These are phyloP conservation scores for Craspedostauros australis DNA, from an alignment of 108 stramenopile genomes.

Conservation along the genomic window DNA sequence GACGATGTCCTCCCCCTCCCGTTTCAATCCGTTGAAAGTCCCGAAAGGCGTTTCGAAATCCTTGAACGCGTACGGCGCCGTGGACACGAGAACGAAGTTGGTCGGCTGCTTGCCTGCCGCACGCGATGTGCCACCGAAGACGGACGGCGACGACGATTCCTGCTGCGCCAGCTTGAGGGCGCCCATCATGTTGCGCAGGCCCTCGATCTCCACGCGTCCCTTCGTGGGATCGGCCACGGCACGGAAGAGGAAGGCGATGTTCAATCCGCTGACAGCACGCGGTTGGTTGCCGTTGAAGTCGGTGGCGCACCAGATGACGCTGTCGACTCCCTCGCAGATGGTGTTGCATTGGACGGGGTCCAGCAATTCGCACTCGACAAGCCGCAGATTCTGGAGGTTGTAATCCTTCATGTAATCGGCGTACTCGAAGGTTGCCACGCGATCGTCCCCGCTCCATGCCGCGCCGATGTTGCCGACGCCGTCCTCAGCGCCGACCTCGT, in stretches of 20 bases:
- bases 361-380: conserved; percentile 74
- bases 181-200: conserved; percentile 67
- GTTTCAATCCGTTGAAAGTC: conserved; percentile 66
- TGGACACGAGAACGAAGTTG: conserved; percentile 63
- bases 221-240: conserved; percentile 68
- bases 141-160: conserved; percentile 22
- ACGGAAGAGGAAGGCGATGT: conserved; percentile 75
- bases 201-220: conserved; percentile 82
- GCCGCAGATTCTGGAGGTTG: conserved; percentile 66
- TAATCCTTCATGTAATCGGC: conserved; percentile 61
- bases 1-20: conserved; percentile 53
- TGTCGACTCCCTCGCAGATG: conserved; percentile 64
- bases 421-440: conserved; percentile 59
- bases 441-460: conserved; percentile 62
- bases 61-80: conserved; percentile 49
- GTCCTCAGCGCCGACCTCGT: conserved; percentile 84
- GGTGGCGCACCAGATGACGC: conserved; percentile 75
- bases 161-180: conserved; percentile 22
- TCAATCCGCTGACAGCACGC: conserved; percentile 57
- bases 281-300: conserved; percentile 79
- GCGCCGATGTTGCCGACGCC: conserved; percentile 59
- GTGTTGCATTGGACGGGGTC: conserved; percentile 71
- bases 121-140: not conserved
- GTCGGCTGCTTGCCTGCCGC: conserved; percentile 23
- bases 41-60: conserved; percentile 83